These are phyloP conservation scores for Aspergillus texensis DNA, from an alignment of 2,329 filamentous ascomycete genomes.

Conservation along the genomic window DNA sequence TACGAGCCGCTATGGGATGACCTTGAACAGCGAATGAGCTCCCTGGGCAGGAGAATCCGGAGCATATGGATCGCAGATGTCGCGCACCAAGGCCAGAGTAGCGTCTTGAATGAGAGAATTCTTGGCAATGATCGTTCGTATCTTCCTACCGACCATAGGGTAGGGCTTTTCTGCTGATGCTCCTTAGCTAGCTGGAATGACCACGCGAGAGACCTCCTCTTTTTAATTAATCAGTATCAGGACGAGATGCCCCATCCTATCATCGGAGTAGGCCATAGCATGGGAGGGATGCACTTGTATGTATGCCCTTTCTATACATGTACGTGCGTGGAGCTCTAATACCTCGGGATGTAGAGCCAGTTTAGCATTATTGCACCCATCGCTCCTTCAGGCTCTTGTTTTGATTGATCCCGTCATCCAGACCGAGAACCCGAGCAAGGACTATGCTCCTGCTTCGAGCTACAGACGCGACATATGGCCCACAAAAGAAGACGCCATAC, in stretches of 20 bases:
- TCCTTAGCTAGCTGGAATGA: constrained; percentile 73
- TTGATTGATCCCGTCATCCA: constrained; percentile 6
- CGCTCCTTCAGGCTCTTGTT: constrained; percentile 3
- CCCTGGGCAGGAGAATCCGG: constrained; percentile 65
- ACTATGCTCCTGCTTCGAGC: constrained; percentile 2
- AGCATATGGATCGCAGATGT: constrained; percentile 82
- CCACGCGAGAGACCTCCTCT: constrained; percentile 75
- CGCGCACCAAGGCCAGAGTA: constrained; percentile 73
- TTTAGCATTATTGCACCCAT: constrained; percentile 3
- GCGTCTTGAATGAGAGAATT: constrained; percentile 69
- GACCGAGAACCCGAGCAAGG: background rate
- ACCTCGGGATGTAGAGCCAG: background rate
- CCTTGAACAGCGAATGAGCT: constrained; percentile 58
- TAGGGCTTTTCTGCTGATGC: background rate
- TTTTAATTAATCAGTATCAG: constrained; percentile 73
- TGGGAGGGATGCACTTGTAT: constrained; percentile 69
- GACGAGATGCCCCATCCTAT: constrained; percentile 72
- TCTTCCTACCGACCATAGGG: background rate
- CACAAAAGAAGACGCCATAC: constrained; percentile 1
- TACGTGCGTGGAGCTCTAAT: background rate
- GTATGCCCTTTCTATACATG: background rate
- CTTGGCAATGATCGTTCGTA: constrained; percentile 76
- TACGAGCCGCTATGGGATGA: constrained; percentile 88
- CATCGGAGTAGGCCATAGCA: constrained; percentile 81
- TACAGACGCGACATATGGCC: constrained; percentile 8